Base-by-base conservation (phyloP, 306 rosid genomes). In the Macrotyloma uniflorum region DNA sequence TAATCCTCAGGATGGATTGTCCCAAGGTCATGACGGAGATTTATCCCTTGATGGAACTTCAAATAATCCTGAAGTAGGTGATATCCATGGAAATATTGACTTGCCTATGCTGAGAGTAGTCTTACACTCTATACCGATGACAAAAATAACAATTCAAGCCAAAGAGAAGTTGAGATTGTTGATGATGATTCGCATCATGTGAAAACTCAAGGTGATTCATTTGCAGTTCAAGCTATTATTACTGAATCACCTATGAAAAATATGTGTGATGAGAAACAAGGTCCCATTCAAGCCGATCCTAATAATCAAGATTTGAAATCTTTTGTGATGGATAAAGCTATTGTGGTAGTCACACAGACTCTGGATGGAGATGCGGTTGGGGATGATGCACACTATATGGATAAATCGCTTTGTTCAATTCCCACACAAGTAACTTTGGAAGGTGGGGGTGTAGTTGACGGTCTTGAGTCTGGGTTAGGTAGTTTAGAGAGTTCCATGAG, bases 1-100 rank as follows among this genome's bases (percentile, higher is more conserved):
- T 83, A 80, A 70, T 46, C 70, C 84, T 75, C 79, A 16, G 70
- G 83, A 55, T 65, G 88, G 81, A 67, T 90, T 72, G 79, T 81
- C 88, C 75, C 85, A 85, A 57, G 74, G 80, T 79, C 85, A 54
- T 24, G 89, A 76, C 55, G 82, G 35, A 78, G 85, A 83, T 50
- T 69, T 70, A 53, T 79, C 85, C 67, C 58, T 86, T 70, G 83
- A 43, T 74, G 91, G 85, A 72, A 84, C 84, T 78, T 81, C 87
- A 50, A 72, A 79, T 64, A 76, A 79, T 63, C 75, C 7, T n/a
- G 86, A 86, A 83, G 81, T 74, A 58, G 80, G 70, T 82, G 79
- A 80, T 81, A 42, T 43, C 42, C 53, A 70, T 82, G 77, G 64
- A 85, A 82, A 76, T 63, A 50, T 78, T 68, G 86, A 73, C 77